Evolutionary conservation across 768 basidiomycete genomes (phyloP).

Genomic region (Lentinula aciculospora): DNA sequence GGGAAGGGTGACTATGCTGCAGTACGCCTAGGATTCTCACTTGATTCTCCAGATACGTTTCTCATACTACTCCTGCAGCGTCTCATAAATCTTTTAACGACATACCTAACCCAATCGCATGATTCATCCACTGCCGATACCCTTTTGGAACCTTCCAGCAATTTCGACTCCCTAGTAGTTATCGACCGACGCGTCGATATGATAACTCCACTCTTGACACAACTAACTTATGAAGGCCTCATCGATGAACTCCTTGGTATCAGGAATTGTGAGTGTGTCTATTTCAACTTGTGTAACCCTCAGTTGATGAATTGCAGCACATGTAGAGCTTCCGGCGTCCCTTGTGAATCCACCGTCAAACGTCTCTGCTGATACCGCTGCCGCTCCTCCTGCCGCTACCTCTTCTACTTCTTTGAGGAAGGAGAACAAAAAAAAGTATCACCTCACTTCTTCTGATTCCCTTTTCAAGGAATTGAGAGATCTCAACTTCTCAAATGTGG

Average conservation of each 20-base stretch:
- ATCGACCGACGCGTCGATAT: slow-evolving; percentile 90
- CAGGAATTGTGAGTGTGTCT: slow-evolving; percentile 66
- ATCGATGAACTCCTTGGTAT: slow-evolving; percentile 90
- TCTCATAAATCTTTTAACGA: slow-evolving; percentile 65
- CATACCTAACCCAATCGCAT: slow-evolving; percentile 41
- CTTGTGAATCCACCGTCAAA: slow-evolving; percentile 54
- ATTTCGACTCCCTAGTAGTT: slow-evolving; percentile 82
- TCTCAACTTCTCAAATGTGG: slow-evolving; percentile 88
- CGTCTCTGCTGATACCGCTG: slow-evolving; percentile 27
- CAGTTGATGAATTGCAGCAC: slow-evolving; percentile 37
- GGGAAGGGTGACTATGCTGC: slow-evolving; percentile 90
- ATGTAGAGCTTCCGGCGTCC: slow-evolving; percentile 75
- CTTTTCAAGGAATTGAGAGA: slow-evolving; percentile 83
- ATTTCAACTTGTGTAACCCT: background rate
- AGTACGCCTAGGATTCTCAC: slow-evolving; percentile 30
- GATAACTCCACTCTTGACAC: slow-evolving; percentile 93
- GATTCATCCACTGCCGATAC: slow-evolving; percentile 31
- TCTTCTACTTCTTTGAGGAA: slow-evolving; percentile 50
- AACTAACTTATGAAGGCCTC: slow-evolving; percentile 94
- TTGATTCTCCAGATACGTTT: background rate
- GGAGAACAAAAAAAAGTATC: slow-evolving; percentile 87
- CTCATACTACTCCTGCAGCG: slow-evolving; percentile 39
- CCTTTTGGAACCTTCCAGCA: slow-evolving; percentile 43
- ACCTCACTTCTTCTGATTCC: slow-evolving; percentile 73
- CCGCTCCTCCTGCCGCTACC: slow-evolving; percentile 34